A percentile compares a stretch with the other conserved stretches of the same genome.
Conservation (phyloP, 2,329 filamentous ascomycete species). For the Kalaharituber pfeilii region DNA sequence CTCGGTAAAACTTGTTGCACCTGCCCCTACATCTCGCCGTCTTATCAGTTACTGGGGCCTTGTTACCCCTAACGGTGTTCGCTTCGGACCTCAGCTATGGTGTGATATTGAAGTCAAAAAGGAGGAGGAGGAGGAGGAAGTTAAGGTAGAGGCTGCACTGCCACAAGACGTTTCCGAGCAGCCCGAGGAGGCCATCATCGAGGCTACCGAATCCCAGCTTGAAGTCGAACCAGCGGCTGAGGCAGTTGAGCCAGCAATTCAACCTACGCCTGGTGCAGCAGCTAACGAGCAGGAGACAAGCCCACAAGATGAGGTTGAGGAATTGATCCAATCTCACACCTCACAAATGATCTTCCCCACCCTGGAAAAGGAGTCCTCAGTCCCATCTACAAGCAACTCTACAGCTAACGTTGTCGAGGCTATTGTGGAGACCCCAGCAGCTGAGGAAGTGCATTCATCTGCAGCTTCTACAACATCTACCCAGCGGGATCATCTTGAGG, state of each 20-base stretch:
- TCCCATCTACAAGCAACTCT: conserved; percentile 54
- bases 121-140: conserved; percentile 29
- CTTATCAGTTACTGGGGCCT: conserved; percentile 94
- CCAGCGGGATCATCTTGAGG: conserved; percentile 35
- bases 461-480: conserved; percentile 22
- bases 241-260: conserved; percentile 18
- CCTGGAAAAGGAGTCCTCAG: conserved; percentile 81
- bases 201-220: too few species aligned
- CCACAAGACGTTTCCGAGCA: conserved; percentile 14
- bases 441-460: conserved; percentile 11
- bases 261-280: too few species aligned
- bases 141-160: conserved; percentile 14
- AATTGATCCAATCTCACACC: conserved; percentile 18
- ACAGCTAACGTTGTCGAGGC: conserved; percentile 31
- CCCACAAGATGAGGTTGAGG: conserved; percentile 26
- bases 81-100: conserved; percentile 89
- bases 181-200: conserved; percentile 12
- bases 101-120: conserved; percentile 63
- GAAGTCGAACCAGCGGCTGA: too few species aligned
- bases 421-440: neutral
- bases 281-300: conserved; percentile 23
- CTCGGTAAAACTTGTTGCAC: conserved; percentile 68
- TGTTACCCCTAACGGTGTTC: conserved; percentile 58
- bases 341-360: conserved; percentile 86
- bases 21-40: conserved; percentile 41